Evolutionary conservation across 495 filamentous ascomycete genomes (phyloP).

Genomic region (Durotheca rogersii): DNA sequence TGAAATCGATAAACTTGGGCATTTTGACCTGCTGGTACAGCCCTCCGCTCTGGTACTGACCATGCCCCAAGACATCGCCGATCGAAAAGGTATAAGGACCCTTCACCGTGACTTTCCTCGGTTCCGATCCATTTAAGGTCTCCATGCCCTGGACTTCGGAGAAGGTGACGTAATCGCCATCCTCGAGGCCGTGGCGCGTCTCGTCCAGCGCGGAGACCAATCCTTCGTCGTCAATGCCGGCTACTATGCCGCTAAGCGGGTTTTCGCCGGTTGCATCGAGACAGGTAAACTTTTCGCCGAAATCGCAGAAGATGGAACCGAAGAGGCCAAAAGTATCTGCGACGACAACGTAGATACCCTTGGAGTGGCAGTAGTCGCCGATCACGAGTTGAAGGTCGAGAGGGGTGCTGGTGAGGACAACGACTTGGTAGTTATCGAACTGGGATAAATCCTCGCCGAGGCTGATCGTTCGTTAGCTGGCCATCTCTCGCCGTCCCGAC

Average conservation of each 20-base stretch:
- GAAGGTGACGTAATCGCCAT: constrained; percentile 96
- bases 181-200: constrained; percentile 90
- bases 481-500: constrained; percentile 18
- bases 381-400: constrained; percentile 76
- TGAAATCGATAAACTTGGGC: constrained; percentile 92
- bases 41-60: constrained; percentile 82
- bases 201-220: constrained; percentile 94
- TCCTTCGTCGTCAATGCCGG: constrained; percentile 82
- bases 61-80: constrained; percentile 84
- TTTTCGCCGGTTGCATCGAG: constrained; percentile 91
- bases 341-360: constrained; percentile 85
- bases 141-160: constrained; percentile 94
- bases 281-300: constrained; percentile 87
- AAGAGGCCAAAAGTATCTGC: constrained; percentile 92
- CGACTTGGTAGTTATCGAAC: constrained; percentile 83
- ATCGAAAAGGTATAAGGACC: constrained; percentile 97
- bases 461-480: constrained; percentile 31
- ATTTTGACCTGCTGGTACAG: constrained; percentile 95
- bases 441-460: constrained; percentile 69
- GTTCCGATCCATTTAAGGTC: constrained; percentile 74
- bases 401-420: constrained; percentile 84
- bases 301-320: constrained; percentile 95
- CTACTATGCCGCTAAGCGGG: constrained; percentile 83
- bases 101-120: constrained; percentile 88
- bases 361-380: constrained; percentile 88